Base-by-base conservation (phyloP, 371 early-diverging fungal species). In the Mucor saturninus region DNA sequence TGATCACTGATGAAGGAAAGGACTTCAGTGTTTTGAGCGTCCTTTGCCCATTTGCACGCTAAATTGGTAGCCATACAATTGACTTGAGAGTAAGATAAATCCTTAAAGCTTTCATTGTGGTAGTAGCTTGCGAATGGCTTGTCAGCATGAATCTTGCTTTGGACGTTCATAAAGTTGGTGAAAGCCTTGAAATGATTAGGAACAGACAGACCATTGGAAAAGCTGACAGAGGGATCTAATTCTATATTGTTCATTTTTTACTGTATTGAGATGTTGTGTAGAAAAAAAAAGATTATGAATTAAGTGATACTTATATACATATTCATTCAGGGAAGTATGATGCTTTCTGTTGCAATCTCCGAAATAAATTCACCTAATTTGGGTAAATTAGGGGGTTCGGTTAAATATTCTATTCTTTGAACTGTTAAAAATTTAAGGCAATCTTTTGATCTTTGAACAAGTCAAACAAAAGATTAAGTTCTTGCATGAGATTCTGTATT, bases 1-100 rank as follows among this genome's bases (percentile, higher is more conserved):
- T 76, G 74, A 35, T 76, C 74, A 1, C 56, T 65, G 9, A 79
- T 48, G 21, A 68, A 61, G 4, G 61, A 64, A 13, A 76, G 45
- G 0, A 45, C 31, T 2, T 50, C 31, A 3, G 43, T 15, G 38
- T 21, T 37, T 2, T 58, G 32, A n/a, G 48, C 28, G 3, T 50
- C 14, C 8, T 61, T 30, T 0, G 21, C 29, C 66, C 73, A 73
- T 54, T 61, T 40, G 8, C 69, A 68, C 15, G 79, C 79, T 14
- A 78, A 30, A 29, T 73, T 75, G 13, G 63, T 73, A 2, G 79
- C 46, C 6, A 78, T 32, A 5, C 38, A 57, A 29, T 73, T 64
- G 1, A 69, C 56, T 40, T 78, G 58, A 4, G 48, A 55, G 52
- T 75, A 78, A 5, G 73, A 71, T 21, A 77, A 52, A 21, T 46